Percentiles rank a stretch among this genome's conserved stretches.
These are phyloP conservation scores for Mortierella sp. DNA, from an alignment of 371 early-diverging fungal genomes.

Conservation along the genomic window DNA sequence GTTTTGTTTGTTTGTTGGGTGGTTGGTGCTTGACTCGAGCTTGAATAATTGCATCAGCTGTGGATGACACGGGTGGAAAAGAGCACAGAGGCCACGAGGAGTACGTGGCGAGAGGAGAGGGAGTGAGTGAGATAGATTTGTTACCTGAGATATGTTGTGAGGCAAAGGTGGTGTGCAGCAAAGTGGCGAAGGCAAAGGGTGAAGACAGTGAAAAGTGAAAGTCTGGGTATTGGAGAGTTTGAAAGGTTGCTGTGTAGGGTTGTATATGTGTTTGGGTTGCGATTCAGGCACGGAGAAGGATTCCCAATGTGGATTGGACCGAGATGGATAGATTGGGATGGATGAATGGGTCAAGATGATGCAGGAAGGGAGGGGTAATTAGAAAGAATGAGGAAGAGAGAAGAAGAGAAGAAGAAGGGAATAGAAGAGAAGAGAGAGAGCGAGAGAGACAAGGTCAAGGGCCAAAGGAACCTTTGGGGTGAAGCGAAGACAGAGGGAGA, in stretches of 20 bases:
- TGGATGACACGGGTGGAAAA: too few relatives aligned
- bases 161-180: neutral
- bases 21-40: too few relatives aligned
- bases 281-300: too few relatives aligned
- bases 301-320: too few relatives aligned
- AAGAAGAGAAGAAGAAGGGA: neutral
- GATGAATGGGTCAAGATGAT: neutral
- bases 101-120: neutral
- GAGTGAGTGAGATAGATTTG: neutral
- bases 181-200: neutral
- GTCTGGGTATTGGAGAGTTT: neutral
- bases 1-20: too few relatives aligned
- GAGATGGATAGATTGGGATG: neutral
- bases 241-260: neutral
- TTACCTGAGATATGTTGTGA: neutral
- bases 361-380: neutral
- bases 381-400: conserved; percentile 5
- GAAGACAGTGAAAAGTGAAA: neutral
- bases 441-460: neutral
- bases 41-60: too few relatives aligned
- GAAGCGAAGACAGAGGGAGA: neutral
- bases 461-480: conserved; percentile 16
- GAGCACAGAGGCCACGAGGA: too few relatives aligned
- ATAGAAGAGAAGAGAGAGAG: neutral
- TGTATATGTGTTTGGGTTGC: too few relatives aligned